Evolutionary conservation across 371 early-diverging fungal species (phyloP), one percentile per base, ranked within the genome.

Genomic region (Phascolomyces articulosus): DNA sequence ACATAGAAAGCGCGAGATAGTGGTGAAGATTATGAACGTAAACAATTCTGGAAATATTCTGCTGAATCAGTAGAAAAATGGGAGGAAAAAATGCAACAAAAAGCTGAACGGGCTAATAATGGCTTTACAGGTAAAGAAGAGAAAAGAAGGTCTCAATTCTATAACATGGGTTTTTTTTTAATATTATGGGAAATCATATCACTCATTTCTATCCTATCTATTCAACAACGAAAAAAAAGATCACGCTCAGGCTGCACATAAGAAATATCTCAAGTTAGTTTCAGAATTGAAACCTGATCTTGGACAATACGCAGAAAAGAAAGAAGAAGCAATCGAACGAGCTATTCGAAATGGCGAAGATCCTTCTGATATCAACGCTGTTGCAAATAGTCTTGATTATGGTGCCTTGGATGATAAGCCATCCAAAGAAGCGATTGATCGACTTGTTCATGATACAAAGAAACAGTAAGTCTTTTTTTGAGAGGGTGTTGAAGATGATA

Each of bases 41-140:
- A 85, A 8, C 84, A 90, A 65, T 90, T 88, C 60, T 87, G 93
- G 91, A 85, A 86, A 29, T 96, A 94, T 66, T 91, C 95, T 41
- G 92, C 88, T 3, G 96, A 97, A 71, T 86, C 87, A 11, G 95
- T 94, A 0, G 95, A 95, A 62, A 78, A 81, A 38, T 97, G 95
- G 91, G 90, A 96, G 44, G 86, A 90, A 67, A 94, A 90, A 75
- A 81, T 89, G 82, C 84, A 82, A 18, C 82, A 85, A 63, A 90
- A 89, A 60, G 86, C 76, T 27, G 75, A 83, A 58, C 72, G 86
- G 49, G 82, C 82, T 29, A 91, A 95, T 54, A 82, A 80, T 60
- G 94, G 90, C n/a, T 96, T 96, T 65, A 90, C 96, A 53, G 91
- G 91, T 91, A 79, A 59, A 11, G 8, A 48, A 9, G 6, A 2